phyloP scores from a whole-genome alignment of 1,139 yeast genomes.

The Candida sp. region DNA sequence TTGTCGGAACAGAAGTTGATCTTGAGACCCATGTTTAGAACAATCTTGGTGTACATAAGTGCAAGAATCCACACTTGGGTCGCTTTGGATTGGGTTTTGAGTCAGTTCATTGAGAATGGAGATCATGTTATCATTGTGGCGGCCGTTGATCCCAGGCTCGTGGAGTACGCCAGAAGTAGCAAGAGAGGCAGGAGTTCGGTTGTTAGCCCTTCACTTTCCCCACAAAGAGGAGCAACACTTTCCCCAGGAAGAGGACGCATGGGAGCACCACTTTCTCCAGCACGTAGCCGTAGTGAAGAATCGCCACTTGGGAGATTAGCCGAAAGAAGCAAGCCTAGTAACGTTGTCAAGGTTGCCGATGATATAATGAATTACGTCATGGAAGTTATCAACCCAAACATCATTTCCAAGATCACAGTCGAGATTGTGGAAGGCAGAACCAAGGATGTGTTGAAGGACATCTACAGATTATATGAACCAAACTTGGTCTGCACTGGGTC shows the following conservation, averaged over 20 bases:
- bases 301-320: slow-evolving; percentile 35
- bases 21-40: slow-evolving; percentile 49
- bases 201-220: slow-evolving; percentile 19
- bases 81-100: slow-evolving; percentile 70
- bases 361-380: slow-evolving; percentile 52
- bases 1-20: slow-evolving; percentile 36
- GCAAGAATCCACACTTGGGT: slow-evolving; percentile 85
- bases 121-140: slow-evolving; percentile 67
- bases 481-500: slow-evolving; percentile 64
- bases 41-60: slow-evolving; percentile 64
- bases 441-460: slow-evolving; percentile 59
- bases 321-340: slow-evolving; percentile 39
- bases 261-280: not conserved
- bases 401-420: slow-evolving; percentile 59
- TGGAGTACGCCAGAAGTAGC: slow-evolving; percentile 4
- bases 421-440: slow-evolving; percentile 69
- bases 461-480: slow-evolving; percentile 68
- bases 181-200: slow-evolving; percentile 7
- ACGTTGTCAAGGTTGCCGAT: slow-evolving; percentile 35
- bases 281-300: no score
- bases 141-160: slow-evolving; percentile 26
- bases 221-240: slow-evolving; percentile 2
- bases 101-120: slow-evolving; percentile 56
- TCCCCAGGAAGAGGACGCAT: no score
- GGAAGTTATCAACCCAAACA: slow-evolving; percentile 50